phyloP scores from a whole-genome alignment of 1,284 basidiomycete genomes.

The Rhodotorula sp. region DNA sequence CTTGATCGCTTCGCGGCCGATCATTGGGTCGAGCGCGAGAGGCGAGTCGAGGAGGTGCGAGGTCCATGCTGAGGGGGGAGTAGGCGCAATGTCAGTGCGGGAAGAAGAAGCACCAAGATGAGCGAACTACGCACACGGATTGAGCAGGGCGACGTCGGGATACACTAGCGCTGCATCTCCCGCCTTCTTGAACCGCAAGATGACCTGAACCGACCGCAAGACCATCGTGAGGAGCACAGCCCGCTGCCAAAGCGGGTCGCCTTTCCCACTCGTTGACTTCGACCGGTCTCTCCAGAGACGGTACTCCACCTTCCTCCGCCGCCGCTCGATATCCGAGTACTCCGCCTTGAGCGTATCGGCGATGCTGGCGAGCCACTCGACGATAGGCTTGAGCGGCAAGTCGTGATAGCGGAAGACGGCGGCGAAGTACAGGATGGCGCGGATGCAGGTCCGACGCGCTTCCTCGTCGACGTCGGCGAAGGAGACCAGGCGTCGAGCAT shows the following conservation, averaged over 20 bases:
- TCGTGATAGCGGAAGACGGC: slow-evolving; percentile 64
- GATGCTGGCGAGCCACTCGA: slow-evolving; percentile 68
- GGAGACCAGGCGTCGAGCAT: slow-evolving; percentile 64
- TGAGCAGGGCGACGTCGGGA: slow-evolving; percentile 65
- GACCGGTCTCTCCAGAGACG: not conserved
- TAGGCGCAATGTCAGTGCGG: not conserved
- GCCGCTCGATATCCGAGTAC: slow-evolving; percentile 48
- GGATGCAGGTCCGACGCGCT: slow-evolving; percentile 70
- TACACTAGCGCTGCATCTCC: slow-evolving; percentile 49
- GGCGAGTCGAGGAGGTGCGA: slow-evolving; percentile 59
- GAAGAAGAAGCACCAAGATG: not conserved
- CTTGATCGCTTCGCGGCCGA: slow-evolving; percentile 59
- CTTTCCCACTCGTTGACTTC: not conserved
- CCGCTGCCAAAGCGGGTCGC: slow-evolving; percentile 24
- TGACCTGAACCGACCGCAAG: slow-evolving; percentile 24
- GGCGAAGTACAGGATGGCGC: slow-evolving; percentile 72
- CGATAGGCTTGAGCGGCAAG: slow-evolving; percentile 59
- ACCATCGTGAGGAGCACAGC: slow-evolving; percentile 34
- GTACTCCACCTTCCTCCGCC: slow-evolving; percentile 26
- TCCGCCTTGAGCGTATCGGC: slow-evolving; percentile 62
- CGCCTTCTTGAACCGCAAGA: slow-evolving; percentile 1
- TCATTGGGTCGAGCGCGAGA: slow-evolving; percentile 55
- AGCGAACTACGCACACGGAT: slow-evolving; percentile 55
- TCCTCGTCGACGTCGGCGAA: slow-evolving; percentile 67
- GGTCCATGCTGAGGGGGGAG: slow-evolving; percentile 59